These are phyloP conservation scores for Penicillium angulare DNA, from an alignment of 495 filamentous ascomycete species.

Conservation along the genomic window DNA sequence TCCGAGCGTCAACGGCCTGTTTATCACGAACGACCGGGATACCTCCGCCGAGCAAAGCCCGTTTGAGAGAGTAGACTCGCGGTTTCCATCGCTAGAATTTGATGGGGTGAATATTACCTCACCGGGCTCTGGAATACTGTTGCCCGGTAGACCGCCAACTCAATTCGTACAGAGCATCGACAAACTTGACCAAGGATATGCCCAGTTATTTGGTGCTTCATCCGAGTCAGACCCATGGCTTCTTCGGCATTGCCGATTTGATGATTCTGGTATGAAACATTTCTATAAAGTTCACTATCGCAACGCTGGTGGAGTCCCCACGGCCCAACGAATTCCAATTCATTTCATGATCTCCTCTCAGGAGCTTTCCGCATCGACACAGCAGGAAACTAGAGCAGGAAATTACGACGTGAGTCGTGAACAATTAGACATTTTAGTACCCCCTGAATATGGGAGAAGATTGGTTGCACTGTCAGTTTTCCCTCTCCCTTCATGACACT, in stretches of 20 bases:
- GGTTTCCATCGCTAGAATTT: slow-evolving; percentile 15
- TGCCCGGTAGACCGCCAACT: slow-evolving; percentile 16
- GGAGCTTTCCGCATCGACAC: slow-evolving; percentile 18
- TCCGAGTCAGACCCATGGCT: slow-evolving; percentile 41
- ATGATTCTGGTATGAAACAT: slow-evolving; percentile 32
- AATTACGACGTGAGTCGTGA: slow-evolving; percentile 21
- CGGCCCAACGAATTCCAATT: slow-evolving; percentile 30
- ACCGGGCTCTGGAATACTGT: slow-evolving; percentile 15
- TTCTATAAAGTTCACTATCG: slow-evolving; percentile 38
- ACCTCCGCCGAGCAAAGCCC: slow-evolving; percentile 6
- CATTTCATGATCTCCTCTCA: slow-evolving; percentile 36
- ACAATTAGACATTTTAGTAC: slow-evolving; percentile 25
- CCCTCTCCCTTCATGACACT: no score
- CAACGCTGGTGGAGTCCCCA: slow-evolving; percentile 38
- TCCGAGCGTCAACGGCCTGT: slow-evolving; percentile 5
- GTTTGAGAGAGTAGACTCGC: slow-evolving; percentile 4
- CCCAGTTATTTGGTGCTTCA: slow-evolving; percentile 35
- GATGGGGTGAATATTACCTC: slow-evolving; percentile 14
- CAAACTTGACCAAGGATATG: slow-evolving; percentile 29
- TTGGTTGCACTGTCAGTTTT: slow-evolving; percentile 26
- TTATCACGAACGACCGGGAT: slow-evolving; percentile 1
- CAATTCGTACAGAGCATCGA: slow-evolving; percentile 37
- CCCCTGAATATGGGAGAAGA: slow-evolving; percentile 27
- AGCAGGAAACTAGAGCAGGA: slow-evolving; percentile 25
- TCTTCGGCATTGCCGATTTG: slow-evolving; percentile 36